phyloP scores from a whole-genome alignment of 768 basidiomycete genomes.

The Boletus rex-veris region DNA sequence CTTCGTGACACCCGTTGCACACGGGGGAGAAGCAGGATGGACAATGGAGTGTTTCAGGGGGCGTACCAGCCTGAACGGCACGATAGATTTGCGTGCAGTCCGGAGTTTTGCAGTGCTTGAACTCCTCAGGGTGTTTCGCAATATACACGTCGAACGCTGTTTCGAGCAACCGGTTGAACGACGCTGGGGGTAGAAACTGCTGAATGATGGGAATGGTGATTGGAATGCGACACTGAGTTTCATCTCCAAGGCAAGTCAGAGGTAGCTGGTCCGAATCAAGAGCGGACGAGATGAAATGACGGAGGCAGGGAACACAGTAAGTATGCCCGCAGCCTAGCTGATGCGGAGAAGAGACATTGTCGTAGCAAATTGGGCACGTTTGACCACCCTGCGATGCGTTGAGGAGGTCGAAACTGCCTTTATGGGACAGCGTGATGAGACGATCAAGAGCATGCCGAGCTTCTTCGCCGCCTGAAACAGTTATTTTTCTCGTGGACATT shows the following conservation, averaged over 20 bases:
- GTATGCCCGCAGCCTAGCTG: slow-evolving; percentile 59
- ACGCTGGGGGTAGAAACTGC: slow-evolving; percentile 43
- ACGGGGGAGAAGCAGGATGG: slow-evolving; percentile 65
- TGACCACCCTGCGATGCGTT: slow-evolving; percentile 6
- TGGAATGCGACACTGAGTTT: slow-evolving; percentile 51
- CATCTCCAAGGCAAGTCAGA: slow-evolving; percentile 62
- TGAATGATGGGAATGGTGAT: slow-evolving; percentile 54
- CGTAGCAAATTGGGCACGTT: slow-evolving; percentile 55
- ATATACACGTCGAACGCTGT: slow-evolving; percentile 58
- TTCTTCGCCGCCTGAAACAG: slow-evolving; percentile 55
- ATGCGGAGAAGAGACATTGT: slow-evolving; percentile 40
- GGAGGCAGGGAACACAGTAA: slow-evolving; percentile 63
- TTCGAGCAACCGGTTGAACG: slow-evolving; percentile 54
- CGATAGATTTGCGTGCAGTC: slow-evolving; percentile 77
- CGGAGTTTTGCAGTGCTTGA: slow-evolving; percentile 73
- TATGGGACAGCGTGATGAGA: slow-evolving; percentile 42
- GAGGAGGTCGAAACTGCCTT: slow-evolving; percentile 6
- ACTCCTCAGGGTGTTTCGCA: slow-evolving; percentile 53
- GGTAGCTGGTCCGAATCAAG: slow-evolving; percentile 59
- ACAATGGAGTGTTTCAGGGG: slow-evolving; percentile 47
- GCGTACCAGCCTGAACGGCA: slow-evolving; percentile 38
- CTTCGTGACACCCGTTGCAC: slow-evolving; percentile 59
- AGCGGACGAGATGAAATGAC: slow-evolving; percentile 54
- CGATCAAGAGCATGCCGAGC: slow-evolving; percentile 45
- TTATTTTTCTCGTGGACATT: slow-evolving; percentile 40